Conservation (phyloP, 2,329 filamentous ascomycete species). For the Sarocladium strictum region DNA sequence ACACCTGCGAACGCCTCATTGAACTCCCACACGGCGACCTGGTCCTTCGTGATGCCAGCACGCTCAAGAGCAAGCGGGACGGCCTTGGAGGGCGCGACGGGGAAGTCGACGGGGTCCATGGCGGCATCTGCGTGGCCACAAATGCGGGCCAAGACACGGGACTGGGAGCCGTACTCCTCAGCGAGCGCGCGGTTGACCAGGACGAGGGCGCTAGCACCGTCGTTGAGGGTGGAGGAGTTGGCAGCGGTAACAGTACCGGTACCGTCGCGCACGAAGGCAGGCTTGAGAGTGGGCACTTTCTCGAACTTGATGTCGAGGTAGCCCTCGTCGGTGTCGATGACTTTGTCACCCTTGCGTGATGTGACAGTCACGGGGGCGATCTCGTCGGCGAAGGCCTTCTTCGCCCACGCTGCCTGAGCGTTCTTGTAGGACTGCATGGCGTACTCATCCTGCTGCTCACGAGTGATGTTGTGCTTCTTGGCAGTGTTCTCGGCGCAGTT, state of each 20-base stretch:
- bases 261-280: slow-evolving; percentile 81
- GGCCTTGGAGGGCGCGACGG: slow-evolving; percentile 84
- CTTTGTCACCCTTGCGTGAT: slow-evolving; percentile 72
- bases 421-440: slow-evolving; percentile 85
- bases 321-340: slow-evolving; percentile 81
- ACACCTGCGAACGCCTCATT: slow-evolving; percentile 97
- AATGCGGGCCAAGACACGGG: slow-evolving; percentile 80
- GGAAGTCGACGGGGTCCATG: slow-evolving; percentile 88
- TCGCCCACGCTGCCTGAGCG: slow-evolving; percentile 83
- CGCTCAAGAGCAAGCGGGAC: slow-evolving; percentile 84
- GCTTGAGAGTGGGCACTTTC: slow-evolving; percentile 80
- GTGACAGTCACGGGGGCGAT: slow-evolving; percentile 83
- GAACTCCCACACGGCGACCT: slow-evolving; percentile 95
- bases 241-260: slow-evolving; percentile 89
- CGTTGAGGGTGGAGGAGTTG: slow-evolving; percentile 90
- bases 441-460: slow-evolving; percentile 86
- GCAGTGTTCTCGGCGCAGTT: slow-evolving; percentile 93
- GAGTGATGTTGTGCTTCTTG: slow-evolving; percentile 74
- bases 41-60: slow-evolving; percentile 83
- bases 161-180: slow-evolving; percentile 69
- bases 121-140: slow-evolving; percentile 84
- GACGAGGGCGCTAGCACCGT: slow-evolving; percentile 87
- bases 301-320: slow-evolving; percentile 82
- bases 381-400: slow-evolving; percentile 79
- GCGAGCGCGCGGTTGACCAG: slow-evolving; percentile 76